These are phyloP conservation scores for Irpex sp. DNA, from an alignment of 1,284 basidiomycete species.

Conservation along the genomic window DNA sequence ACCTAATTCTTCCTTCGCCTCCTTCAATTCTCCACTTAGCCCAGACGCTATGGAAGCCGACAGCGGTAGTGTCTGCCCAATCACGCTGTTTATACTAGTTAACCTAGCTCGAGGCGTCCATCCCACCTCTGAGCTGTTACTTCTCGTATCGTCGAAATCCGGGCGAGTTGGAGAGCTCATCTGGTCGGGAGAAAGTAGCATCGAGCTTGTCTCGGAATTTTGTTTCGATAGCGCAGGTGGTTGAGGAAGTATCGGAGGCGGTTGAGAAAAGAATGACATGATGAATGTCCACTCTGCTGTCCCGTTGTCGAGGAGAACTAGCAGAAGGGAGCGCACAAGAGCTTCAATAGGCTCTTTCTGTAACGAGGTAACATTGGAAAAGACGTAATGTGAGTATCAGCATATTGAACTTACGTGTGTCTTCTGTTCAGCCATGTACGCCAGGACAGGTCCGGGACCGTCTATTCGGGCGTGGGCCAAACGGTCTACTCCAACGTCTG, in stretches of 20 bases:
- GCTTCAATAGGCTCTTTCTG: constrained; percentile 84
- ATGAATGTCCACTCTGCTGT: constrained; percentile 88
- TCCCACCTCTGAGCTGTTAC: constrained; percentile 4
- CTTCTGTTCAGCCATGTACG: constrained; percentile 85
- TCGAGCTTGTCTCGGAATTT: constrained; percentile 29
- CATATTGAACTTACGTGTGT: constrained; percentile 53
- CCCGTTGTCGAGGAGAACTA: constrained; percentile 92
- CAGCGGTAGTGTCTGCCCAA: constrained; percentile 14
- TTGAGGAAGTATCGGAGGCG: constrained; percentile 17
- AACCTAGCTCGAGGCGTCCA: constrained; percentile 21
- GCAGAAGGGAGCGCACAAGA: constrained; percentile 74
- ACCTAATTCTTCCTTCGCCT: constrained; percentile 51
- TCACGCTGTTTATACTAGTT: constrained; percentile 23
- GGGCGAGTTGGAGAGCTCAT: constrained; percentile 22
- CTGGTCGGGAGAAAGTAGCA: constrained; percentile 35
- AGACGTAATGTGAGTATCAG: constrained; percentile 1
- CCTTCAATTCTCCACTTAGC: background rate
- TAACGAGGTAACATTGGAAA: constrained; percentile 2
- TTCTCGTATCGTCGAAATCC: constrained; percentile 24
- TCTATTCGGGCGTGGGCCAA: constrained; percentile 68
- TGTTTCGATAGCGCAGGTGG: constrained; percentile 2
- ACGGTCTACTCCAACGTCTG: constrained; percentile 46
- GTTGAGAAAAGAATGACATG: constrained; percentile 68
- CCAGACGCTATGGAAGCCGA: constrained; percentile 5
- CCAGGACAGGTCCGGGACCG: constrained; percentile 73